phyloP scores from a whole-genome alignment of 306 rosid genomes.

The Fragaria vesca region DNA sequence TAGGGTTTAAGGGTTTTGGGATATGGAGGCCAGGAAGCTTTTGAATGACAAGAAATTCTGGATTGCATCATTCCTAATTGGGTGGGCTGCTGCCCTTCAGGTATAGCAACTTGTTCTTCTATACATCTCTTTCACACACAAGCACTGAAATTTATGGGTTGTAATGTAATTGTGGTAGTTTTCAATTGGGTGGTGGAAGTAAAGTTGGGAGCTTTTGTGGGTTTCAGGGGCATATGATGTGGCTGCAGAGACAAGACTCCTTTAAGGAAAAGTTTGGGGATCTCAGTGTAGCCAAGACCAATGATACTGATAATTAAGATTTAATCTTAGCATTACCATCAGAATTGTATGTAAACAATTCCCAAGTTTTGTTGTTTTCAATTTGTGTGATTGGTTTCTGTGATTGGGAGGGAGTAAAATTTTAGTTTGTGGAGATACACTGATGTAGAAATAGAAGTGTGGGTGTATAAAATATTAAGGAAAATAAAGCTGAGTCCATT shows the following conservation, averaged over 20 bases:
- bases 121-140: background rate
- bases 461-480: background rate
- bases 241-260: constrained; percentile 73
- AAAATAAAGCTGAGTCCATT: background rate
- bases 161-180: background rate
- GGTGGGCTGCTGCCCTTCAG: constrained; percentile 86
- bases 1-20: constrained; percentile 19
- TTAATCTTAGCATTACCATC: background rate
- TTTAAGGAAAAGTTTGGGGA: constrained; percentile 69
- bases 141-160: background rate
- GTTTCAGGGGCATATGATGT: constrained; percentile 77
- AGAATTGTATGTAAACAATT: background rate
- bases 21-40: constrained; percentile 58
- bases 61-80: constrained; percentile 63
- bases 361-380: background rate
- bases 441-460: constrained; percentile 3
- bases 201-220: constrained; percentile 14
- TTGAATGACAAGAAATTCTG: constrained; percentile 74
- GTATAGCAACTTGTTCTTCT: constrained; percentile 17
- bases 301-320: background rate
- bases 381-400: background rate
- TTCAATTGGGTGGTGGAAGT: background rate
- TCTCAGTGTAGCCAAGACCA: constrained; percentile 12
- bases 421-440: background rate
- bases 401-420: background rate